Conservation (phyloP, 139 green algal species). For the Tetradesmus obliquus region DNA sequence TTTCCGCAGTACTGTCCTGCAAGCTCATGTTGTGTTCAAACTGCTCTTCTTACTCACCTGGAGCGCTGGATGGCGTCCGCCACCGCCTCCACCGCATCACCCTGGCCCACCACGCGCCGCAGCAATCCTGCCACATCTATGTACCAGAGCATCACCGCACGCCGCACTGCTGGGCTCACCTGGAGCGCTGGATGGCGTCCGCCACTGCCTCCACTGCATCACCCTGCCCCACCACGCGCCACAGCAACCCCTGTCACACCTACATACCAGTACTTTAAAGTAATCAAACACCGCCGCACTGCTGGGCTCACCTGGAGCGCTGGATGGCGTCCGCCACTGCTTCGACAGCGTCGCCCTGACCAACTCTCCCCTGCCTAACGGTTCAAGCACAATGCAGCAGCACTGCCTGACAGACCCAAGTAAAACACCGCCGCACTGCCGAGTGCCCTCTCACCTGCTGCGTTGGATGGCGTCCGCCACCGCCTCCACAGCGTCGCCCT, state of each 20-base stretch:
- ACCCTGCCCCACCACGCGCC: constrained; percentile 88
- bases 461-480: constrained; percentile 97
- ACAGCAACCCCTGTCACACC: constrained; percentile 76
- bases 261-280: constrained; percentile 15
- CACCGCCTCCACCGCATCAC: constrained; percentile 91
- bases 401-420: too few relatives aligned
- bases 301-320: constrained; percentile 62
- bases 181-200: constrained; percentile 94
- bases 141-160: not conserved
- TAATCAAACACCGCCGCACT: not conserved
- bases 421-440: too few relatives aligned
- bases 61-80: constrained; percentile 97
- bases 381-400: too few relatives aligned
- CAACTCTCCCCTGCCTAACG: constrained; percentile 43
- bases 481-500: constrained; percentile 88
- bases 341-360: constrained; percentile 90
- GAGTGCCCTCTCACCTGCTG: constrained; percentile 47
- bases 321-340: constrained; percentile 97
- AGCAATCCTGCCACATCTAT: not conserved
- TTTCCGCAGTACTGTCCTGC: not conserved
- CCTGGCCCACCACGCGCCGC: constrained; percentile 84
- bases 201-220: constrained; percentile 90
- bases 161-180: not conserved
- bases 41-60: not conserved
- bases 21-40: not conserved